Evolutionary conservation across 2,329 filamentous ascomycete species (phyloP), one percentile per base, ranked within the genome.

Genomic region (Magnaporthiopsis incrustans): DNA sequence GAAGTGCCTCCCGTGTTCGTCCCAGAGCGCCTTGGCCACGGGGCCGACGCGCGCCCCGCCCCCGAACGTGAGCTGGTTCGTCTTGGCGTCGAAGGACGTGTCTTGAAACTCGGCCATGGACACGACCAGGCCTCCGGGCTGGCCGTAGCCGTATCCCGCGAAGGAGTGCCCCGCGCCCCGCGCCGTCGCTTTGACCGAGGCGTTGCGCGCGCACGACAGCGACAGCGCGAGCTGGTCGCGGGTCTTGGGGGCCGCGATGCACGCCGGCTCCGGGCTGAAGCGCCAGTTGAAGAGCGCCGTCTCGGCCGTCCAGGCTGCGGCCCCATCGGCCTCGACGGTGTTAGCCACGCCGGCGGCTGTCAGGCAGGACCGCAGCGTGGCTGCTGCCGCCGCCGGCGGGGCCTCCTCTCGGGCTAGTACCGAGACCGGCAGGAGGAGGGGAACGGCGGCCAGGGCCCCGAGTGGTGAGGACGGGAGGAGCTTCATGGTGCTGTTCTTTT

Each of bases 161-260:
- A 60, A 60, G 10, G 58, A 60, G 58, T 60, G 58, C 10, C 30
- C 58, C 14, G 58, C 58, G 32, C 58, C 58, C 14, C 26, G 58
- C 26, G 30, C 58, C 26, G 58, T 22, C 22, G 25, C 58, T 3
- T 35, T 60, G 1, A 25, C 32, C 26, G 58, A 60, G 30, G 58
- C 58, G 22, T 60, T 15, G 27, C 30, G 58, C 18, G 58, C 58
- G 58, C 58, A 60, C 8, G 26, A 12, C 22, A 60, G 58, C 12
- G 27, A 32, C 26, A 38, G 58, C 22, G 26, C 30, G 18, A 60
- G 14, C 27, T 60, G 30, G 58, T n/a, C 58, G 7, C 32, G 14
- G 2, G 30, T 60, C 27, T 15, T 14, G 26, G 58, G 58, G 58
- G 38, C 22, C 22, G 58, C 26, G 32, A 60, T 25, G 27, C 26